These are phyloP conservation scores for Acarospora socialis DNA, from an alignment of 2,329 filamentous ascomycete genomes.

Conservation along the genomic window DNA sequence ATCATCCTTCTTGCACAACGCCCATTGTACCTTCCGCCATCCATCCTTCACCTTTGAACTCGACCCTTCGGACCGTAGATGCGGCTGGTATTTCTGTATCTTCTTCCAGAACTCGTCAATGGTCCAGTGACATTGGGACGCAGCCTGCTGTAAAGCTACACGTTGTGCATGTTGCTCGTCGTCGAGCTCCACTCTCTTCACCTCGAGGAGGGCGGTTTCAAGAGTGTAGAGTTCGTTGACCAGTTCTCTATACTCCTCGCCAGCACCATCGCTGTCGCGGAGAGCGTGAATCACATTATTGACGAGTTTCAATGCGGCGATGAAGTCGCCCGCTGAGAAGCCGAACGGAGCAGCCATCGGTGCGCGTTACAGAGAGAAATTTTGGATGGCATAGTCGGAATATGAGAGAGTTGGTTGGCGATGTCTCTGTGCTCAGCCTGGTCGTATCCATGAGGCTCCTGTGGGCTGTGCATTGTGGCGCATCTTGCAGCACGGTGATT, in stretches of 20 bases:
- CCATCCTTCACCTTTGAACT: constrained; percentile 13
- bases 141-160: constrained; percentile 16
- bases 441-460: too few species aligned
- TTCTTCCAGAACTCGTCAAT: constrained; percentile 19
- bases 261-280: constrained; percentile 15
- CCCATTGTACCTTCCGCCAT: constrained; percentile 19
- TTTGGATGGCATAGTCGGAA: too few species aligned
- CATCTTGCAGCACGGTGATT: too few species aligned
- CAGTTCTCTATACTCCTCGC: constrained; percentile 16
- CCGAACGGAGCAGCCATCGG: constrained; percentile 18
- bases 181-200: constrained; percentile 18
- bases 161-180: constrained; percentile 11
- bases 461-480: too few species aligned
- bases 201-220: constrained; percentile 16
- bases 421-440: too few species aligned
- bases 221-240: constrained; percentile 17
- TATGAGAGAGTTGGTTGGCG: too few species aligned
- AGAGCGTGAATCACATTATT: constrained; percentile 18
- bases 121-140: constrained; percentile 16
- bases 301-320: constrained; percentile 18
- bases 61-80: constrained; percentile 9
- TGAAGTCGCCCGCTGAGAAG: constrained; percentile 20
- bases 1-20: constrained; percentile 18
- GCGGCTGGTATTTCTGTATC: constrained; percentile 18
- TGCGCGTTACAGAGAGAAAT: too few species aligned